phyloP scores from a whole-genome alignment of 2,329 filamentous ascomycete species.

The Penicillium sp. region DNA sequence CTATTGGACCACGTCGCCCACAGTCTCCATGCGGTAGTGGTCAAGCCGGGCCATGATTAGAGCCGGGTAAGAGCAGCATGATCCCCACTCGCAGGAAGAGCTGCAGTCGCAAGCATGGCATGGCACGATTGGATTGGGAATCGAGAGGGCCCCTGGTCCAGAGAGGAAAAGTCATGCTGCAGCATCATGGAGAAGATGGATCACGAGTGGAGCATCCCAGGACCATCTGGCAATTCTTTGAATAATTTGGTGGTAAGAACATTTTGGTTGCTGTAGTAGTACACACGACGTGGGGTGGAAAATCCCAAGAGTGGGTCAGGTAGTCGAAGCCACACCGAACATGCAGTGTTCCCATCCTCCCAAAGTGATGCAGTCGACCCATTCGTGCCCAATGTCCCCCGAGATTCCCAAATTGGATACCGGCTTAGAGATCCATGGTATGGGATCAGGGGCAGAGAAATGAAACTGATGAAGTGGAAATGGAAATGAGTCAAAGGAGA shows the following conservation, averaged over 20 bases:
- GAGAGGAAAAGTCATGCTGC: slow-evolving; percentile 22
- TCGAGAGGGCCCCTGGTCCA: slow-evolving; percentile 14
- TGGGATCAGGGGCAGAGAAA: slow-evolving; percentile 21
- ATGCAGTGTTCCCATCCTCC: slow-evolving; percentile 8
- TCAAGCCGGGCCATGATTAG: slow-evolving; percentile 22
- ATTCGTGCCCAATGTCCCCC: slow-evolving; percentile 29
- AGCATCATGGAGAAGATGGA: slow-evolving; percentile 22
- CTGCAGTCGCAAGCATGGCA: slow-evolving; percentile 27
- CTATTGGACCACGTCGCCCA: slow-evolving; percentile 42
- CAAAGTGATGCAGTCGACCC: slow-evolving; percentile 15
- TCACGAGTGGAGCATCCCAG: slow-evolving; percentile 23
- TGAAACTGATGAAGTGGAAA: slow-evolving; percentile 4
- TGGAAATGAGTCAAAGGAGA: slow-evolving; percentile 5
- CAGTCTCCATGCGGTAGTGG: slow-evolving; percentile 25
- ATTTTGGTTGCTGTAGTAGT: slow-evolving; percentile 11
- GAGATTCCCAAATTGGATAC: slow-evolving; percentile 23
- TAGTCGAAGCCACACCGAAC: slow-evolving; percentile 8
- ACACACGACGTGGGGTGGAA: slow-evolving; percentile 3
- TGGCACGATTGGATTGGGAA: slow-evolving; percentile 20
- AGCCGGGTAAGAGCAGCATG: slow-evolving; percentile 26
- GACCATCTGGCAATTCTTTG: slow-evolving; percentile 24
- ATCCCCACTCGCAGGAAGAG: slow-evolving; percentile 27
- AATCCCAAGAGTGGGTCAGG: neutral
- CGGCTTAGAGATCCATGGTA: no score
- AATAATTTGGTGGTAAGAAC: slow-evolving; percentile 2